Evolutionary conservation across 2,329 filamentous ascomycete genomes (phyloP).

Genomic region (Trichoderma aggressivum): DNA sequence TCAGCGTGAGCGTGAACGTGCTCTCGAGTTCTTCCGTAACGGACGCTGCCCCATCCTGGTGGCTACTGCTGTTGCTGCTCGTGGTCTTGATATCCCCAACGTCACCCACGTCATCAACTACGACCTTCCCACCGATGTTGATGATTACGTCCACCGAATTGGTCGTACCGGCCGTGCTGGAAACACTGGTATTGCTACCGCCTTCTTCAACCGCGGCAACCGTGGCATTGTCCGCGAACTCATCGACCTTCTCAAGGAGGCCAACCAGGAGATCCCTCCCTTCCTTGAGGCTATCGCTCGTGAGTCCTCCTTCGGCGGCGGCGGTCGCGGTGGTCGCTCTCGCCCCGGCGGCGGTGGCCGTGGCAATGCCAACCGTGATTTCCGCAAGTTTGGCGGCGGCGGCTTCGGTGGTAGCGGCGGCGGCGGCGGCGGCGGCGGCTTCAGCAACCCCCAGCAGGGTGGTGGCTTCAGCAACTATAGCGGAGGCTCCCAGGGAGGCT

Average conservation of each 20-base stretch:
- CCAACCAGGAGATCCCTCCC: constrained; percentile 89
- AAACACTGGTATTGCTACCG: constrained; percentile 96
- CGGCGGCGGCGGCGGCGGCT: constrained; percentile 36
- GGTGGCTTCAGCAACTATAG: constrained; percentile 35
- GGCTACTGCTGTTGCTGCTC: constrained; percentile 91
- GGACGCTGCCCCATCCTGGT: constrained; percentile 94
- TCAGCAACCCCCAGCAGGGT: constrained; percentile 30
- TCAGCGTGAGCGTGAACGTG: constrained; percentile 97
- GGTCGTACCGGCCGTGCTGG: constrained; percentile 99
- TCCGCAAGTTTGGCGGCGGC: constrained; percentile 72
- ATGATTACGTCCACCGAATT: constrained; percentile 98
- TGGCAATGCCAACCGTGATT: constrained; percentile 76
- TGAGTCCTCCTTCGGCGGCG: constrained; percentile 80
- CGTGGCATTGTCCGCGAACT: constrained; percentile 95
- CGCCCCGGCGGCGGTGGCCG: constrained; percentile 60
- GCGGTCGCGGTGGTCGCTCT: constrained; percentile 56
- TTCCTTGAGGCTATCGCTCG: constrained; percentile 98
- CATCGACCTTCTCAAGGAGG: constrained; percentile 96
- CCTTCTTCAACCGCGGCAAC: constrained; percentile 99
- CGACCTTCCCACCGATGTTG: constrained; percentile 96
- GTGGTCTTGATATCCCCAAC: constrained; percentile 89
- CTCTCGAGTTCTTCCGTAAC: constrained; percentile 95
- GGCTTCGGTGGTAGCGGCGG: constrained; percentile 45
- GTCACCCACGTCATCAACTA: constrained; percentile 99
- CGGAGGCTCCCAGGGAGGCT: constrained; percentile 34